Conservation (phyloP, 176 grass and related monocot species). For the Carex littledalei region DNA sequence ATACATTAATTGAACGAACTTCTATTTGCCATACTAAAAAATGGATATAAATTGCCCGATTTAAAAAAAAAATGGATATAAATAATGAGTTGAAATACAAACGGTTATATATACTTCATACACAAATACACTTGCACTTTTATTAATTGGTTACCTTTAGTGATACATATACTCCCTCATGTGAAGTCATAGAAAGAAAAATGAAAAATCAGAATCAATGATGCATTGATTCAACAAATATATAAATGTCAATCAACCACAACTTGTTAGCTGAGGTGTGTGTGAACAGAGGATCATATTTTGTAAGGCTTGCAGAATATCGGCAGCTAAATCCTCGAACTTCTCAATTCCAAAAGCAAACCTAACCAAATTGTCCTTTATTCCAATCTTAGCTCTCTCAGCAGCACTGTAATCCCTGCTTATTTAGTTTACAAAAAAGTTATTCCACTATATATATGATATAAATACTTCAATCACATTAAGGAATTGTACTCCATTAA, state of each 20-base stretch:
- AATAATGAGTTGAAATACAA: too few relatives aligned
- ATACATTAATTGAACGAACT: too few relatives aligned
- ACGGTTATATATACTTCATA: too few relatives aligned
- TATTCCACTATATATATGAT: neutral
- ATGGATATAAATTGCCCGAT: too few relatives aligned
- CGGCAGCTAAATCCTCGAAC: conserved; percentile 80
- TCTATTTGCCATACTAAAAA: too few relatives aligned
- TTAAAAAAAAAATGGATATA: too few relatives aligned
- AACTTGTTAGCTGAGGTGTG: neutral
- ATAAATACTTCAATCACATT: neutral
- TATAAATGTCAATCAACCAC: neutral
- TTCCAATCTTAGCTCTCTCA: conserved; percentile 78
- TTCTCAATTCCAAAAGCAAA: conserved; percentile 89
- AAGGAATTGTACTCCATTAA: neutral
- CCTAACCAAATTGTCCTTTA: conserved; percentile 92
- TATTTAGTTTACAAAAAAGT: neutral
- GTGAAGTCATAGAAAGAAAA: neutral
- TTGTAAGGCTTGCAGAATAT: conserved; percentile 67
- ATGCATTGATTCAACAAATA: neutral
- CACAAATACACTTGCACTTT: too few relatives aligned
- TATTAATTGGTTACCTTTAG: too few relatives aligned
- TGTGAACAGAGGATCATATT: neutral
- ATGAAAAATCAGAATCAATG: neutral
- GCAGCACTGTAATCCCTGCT: conserved; percentile 56
- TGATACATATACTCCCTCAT: neutral